phyloP scores from a whole-genome alignment of 257 asterid species.

The Solanum etuberosum region DNA sequence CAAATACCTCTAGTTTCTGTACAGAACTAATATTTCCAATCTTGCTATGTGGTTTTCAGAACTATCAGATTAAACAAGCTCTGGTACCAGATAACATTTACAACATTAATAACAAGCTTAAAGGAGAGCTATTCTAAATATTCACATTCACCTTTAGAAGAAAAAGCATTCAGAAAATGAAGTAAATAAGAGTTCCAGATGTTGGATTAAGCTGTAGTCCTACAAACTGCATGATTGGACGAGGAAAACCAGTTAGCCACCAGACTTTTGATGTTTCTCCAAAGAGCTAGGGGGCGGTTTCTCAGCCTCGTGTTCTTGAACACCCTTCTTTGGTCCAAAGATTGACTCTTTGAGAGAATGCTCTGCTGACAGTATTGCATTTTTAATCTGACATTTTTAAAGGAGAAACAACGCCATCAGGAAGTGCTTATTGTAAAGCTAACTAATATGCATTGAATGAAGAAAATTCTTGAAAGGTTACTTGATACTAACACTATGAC shows the following conservation, averaged over 20 bases:
- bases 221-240: neutral
- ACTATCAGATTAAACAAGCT: neutral
- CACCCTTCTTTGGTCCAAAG: constrained; percentile 44
- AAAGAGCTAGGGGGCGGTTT: constrained; percentile 25
- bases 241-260: neutral
- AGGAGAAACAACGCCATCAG: constrained; percentile 1
- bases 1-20: neutral
- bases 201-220: neutral
- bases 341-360: constrained; percentile 51
- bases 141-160: neutral
- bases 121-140: neutral
- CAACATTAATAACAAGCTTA: neutral
- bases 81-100: neutral
- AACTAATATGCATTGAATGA: neutral
- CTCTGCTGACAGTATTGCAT: constrained; percentile 48
- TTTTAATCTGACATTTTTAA: constrained; percentile 47
- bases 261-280: constrained; percentile 36
- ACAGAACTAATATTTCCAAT: neutral
- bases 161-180: neutral
- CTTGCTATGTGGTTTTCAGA: neutral
- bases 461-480: neutral
- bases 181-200: neutral
- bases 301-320: constrained; percentile 18
- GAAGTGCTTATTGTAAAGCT: neutral
- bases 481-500: neutral